A percentile compares a stretch with the other conserved stretches of the same genome.
Evolutionary conservation across 768 basidiomycete genomes (phyloP).

Genomic region (Suillus discolor): DNA sequence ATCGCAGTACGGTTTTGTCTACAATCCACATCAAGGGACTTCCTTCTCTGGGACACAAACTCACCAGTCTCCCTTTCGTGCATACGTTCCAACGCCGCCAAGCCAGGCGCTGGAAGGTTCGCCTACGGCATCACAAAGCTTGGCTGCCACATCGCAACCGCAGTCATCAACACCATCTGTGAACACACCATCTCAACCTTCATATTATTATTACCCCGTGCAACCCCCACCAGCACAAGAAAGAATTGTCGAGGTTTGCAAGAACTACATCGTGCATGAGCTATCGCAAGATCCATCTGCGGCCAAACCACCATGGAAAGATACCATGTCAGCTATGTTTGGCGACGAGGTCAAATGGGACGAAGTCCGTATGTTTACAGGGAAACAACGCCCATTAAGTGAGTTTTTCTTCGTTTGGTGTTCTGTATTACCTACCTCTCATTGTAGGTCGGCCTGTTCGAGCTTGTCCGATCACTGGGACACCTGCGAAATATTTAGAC

Average conservation of each 20-base stretch:
- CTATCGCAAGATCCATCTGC: constrained; percentile 45
- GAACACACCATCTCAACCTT: constrained; percentile 3
- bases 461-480: constrained; percentile 79
- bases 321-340: constrained; percentile 83
- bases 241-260: constrained; percentile 54
- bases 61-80: constrained; percentile 27
- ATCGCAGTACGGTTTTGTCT: constrained; percentile 24
- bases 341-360: constrained; percentile 86
- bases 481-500: constrained; percentile 75
- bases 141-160: background rate
- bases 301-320: constrained; percentile 61
- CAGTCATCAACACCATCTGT: constrained; percentile 5
- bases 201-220: constrained; percentile 1
- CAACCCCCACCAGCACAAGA: constrained; percentile 22
- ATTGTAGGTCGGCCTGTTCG: constrained; percentile 62
- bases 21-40: constrained; percentile 20
- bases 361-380: constrained; percentile 61
- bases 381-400: constrained; percentile 70
- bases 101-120: background rate
- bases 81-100: constrained; percentile 19
- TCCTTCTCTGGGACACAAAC: constrained; percentile 18
- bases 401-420: constrained; percentile 18
- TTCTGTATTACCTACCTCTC: constrained; percentile 6
- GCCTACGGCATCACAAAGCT: background rate
- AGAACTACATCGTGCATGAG: constrained; percentile 76